Conservation (phyloP, 805 yeast species). For the Candida manassasensis region DNA sequence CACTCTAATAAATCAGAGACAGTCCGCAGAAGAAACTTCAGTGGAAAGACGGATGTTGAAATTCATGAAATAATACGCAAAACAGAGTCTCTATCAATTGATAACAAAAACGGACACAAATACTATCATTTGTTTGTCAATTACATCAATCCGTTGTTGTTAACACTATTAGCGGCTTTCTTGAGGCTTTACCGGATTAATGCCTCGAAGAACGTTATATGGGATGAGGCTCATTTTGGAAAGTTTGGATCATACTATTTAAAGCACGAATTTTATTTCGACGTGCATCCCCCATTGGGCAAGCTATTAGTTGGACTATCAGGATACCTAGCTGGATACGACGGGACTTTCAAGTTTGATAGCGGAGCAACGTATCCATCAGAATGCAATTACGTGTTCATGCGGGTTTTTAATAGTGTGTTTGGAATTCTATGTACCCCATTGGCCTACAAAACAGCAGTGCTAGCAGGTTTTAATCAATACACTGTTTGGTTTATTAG, state of each 20-base stretch:
- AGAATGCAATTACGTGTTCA: constrained; percentile 69
- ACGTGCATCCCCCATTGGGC: constrained; percentile 96
- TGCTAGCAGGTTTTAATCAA: constrained; percentile 66
- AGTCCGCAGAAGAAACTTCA: background rate
- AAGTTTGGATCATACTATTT: constrained; percentile 92
- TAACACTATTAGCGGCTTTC: constrained; percentile 32
- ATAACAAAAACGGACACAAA: background rate
- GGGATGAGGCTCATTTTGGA: constrained; percentile 99
- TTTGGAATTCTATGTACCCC: constrained; percentile 86
- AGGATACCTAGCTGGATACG: constrained; percentile 80
- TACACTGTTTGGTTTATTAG: constrained; percentile 75
- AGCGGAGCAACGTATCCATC: constrained; percentile 77
- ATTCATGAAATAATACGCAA: background rate
- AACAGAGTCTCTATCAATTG: constrained; percentile 1
- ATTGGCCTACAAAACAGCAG: constrained; percentile 76
- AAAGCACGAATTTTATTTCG: constrained; percentile 85
- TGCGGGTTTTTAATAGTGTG: constrained; percentile 84
- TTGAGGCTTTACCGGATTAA: constrained; percentile 75
- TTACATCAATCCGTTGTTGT: constrained; percentile 24
- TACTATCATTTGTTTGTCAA: constrained; percentile 8
- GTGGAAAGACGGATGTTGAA: background rate
- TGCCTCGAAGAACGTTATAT: constrained; percentile 70
- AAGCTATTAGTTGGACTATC: constrained; percentile 87
- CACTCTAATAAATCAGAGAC: background rate
- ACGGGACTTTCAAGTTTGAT: constrained; percentile 86